Conservation (phyloP, 2,329 filamentous ascomycete genomes). For the Aureobasidium lini region DNA sequence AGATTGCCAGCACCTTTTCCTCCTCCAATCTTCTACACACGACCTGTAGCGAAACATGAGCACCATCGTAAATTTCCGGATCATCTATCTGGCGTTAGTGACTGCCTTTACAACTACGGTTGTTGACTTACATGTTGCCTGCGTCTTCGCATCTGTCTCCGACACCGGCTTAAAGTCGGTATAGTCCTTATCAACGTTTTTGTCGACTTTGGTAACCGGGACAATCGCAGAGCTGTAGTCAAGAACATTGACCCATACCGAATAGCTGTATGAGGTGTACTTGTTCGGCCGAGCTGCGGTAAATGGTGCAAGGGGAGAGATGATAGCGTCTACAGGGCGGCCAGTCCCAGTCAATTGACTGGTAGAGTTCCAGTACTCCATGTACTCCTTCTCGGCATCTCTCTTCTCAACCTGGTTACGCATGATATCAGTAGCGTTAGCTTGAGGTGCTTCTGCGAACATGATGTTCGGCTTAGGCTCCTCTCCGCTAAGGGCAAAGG, state of each 20-base stretch:
- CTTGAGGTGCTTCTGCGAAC: slow-evolving; percentile 30
- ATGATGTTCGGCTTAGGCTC: slow-evolving; percentile 38
- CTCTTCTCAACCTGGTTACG: slow-evolving; percentile 47
- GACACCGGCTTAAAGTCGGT: slow-evolving; percentile 25
- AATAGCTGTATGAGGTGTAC: slow-evolving; percentile 42
- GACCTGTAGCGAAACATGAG: slow-evolving; percentile 28
- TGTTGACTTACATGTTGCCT: slow-evolving; percentile 33
- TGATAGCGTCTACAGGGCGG: slow-evolving; percentile 46
- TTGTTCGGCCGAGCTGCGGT: slow-evolving; percentile 41
- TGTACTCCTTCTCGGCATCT: slow-evolving; percentile 50
- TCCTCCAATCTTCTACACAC: slow-evolving; percentile 28
- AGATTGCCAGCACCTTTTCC: slow-evolving; percentile 31
- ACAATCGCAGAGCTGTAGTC: slow-evolving; percentile 50
- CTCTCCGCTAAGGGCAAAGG: slow-evolving; percentile 51
- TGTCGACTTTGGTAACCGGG: slow-evolving; percentile 49
- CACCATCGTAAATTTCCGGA: slow-evolving; percentile 28
- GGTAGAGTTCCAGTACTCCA: slow-evolving; percentile 58
- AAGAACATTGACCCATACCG: slow-evolving; percentile 43
- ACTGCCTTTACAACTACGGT: not conserved
- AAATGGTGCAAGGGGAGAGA: slow-evolving; percentile 45
- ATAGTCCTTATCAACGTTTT: slow-evolving; percentile 40
- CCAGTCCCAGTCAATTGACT: slow-evolving; percentile 40
- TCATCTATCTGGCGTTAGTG: slow-evolving; percentile 22
- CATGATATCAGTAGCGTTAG: slow-evolving; percentile 38
- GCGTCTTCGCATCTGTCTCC: slow-evolving; percentile 33